Base-by-base conservation (phyloP, 805 yeast species). In the Monosporozyma siamensis region DNA sequence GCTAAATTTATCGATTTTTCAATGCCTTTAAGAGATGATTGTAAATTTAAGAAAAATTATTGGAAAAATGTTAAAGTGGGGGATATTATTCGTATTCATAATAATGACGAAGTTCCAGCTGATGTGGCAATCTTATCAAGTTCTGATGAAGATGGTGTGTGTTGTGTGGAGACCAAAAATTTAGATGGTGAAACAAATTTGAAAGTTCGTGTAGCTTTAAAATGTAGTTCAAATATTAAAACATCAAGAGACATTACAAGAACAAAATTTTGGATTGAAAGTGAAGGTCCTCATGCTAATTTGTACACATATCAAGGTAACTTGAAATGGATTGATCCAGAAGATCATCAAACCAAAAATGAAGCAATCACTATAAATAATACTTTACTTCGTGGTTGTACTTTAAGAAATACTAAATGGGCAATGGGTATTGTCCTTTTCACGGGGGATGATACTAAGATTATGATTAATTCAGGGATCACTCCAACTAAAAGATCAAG, bases 251-350 rank as follows among this genome's bases (percentile, higher is more conserved):
- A 77, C 52, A 58, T 75, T 24, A 65, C 71, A 6, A 67, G 69
- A 52, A 66, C 75, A 39, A 70, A 69, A 49, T 82, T 82, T 51
- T 74, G 80, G 74, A 63, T 84, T 18, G 86, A 83, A 48, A 75
- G 83, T 66, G 94, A 84, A 63, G 90, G 89, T 11, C 94, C 94
- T n/a, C 87, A 83, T 61, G 73, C 88, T 0, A 82, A 82, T 56
- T 65, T 84, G 47, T 84, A 83, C 61, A 70, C 78, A 25, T 84
- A 82, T 53, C 85, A 82, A 58, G 95, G 92, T 48, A 80, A 79
- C 52, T 53, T 82, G 46, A 74, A 71, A 49, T 75, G 74, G 68
- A 49, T 64, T 44, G 74, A 73, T 40, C 39, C 51, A 4, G 39
- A 35, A 12, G 46, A 45, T 18, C 44, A 46, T 14, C 48, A 48